Base-by-base conservation (phyloP, 1,139 yeast genomes). In the Geotrichum armillariae region DNA sequence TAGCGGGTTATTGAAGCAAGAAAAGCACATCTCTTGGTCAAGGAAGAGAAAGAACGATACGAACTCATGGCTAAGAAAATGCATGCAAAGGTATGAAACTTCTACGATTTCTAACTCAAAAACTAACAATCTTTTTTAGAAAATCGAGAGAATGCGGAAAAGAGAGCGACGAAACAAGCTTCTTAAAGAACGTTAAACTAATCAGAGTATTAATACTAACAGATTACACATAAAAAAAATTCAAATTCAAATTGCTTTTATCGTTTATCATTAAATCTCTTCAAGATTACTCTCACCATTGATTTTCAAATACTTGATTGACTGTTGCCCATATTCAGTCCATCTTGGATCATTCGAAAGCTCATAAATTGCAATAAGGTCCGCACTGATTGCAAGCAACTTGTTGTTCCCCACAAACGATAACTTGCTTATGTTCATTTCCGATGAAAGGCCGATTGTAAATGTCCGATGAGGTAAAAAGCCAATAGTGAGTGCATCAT, bases 111-210 rank as follows among this genome's bases (percentile, higher is more conserved):
- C 8, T 14, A 34, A 22, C 18, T 8, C 14, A 14, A 18, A 22
- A 20, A 27, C 29, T 40, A 27, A 22, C 32, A 27, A 12, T 16
- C 17, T 39, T 29, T n/a, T 21, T 20, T 33, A 42, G 62, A 60
- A 61, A 45, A 67, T 71, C 14, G 76, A 70, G 36, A 62, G 76
- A 36, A 47, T 70, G 48, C 58, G 65, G 56, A 60, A 66, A 49
- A 58, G 72, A 31, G 76, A 71, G 50, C 70, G 71, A 64, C 62
- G 76, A 47, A 71, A 71, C 62, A 71, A 72, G 63, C 58, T 71
- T 53, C 64, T 71, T 47, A 70, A 70, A 56, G 76, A 71, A 55
- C 72, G 75, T 41, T 69, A 59, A 53, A 6, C 39, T 12, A 14
- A 27, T 27, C 22, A 27, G 35, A 33, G n/a, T n/a, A n/a, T n/a